These are phyloP conservation scores for Trametes cingulata DNA, from an alignment of 768 basidiomycete species.

Conservation along the genomic window DNA sequence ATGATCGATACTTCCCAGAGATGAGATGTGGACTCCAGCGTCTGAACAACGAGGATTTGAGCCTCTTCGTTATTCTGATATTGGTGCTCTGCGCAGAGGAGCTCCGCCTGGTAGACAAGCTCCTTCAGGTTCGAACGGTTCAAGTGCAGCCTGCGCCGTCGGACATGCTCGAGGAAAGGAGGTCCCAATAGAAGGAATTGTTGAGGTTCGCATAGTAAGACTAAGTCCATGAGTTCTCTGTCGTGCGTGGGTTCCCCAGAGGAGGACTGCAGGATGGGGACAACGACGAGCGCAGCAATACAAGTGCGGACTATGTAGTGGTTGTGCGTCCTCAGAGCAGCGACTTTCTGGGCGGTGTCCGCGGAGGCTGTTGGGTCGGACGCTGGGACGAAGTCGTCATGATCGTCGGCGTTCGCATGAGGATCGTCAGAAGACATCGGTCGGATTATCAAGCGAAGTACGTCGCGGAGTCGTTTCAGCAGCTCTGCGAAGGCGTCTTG, in stretches of 20 bases:
- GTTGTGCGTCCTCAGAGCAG: background rate
- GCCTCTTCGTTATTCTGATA: conserved; percentile 55
- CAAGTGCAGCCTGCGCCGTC: conserved; percentile 56
- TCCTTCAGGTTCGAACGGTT: conserved; percentile 48
- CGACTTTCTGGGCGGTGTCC: background rate
- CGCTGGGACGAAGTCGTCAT: conserved; percentile 61
- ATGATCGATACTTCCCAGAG: conserved; percentile 50
- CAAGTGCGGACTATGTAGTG: conserved; percentile 51
- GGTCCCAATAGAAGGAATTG: conserved; percentile 62
- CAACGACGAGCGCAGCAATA: conserved; percentile 58
- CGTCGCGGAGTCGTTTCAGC: conserved; percentile 38
- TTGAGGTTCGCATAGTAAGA: conserved; percentile 49
- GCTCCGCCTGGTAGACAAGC: conserved; percentile 55
- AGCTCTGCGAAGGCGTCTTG: conserved; percentile 46
- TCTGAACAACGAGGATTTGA: conserved; percentile 54
- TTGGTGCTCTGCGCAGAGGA: conserved; percentile 53
- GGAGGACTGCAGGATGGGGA: conserved; percentile 62
- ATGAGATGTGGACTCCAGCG: conserved; percentile 64
- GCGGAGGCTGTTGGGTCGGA: conserved; percentile 6
- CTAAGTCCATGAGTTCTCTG: conserved; percentile 54
- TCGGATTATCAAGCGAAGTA: conserved; percentile 44
- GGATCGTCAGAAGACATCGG: conserved; percentile 25
- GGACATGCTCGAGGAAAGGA: conserved; percentile 55
- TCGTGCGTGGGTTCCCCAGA: conserved; percentile 63
- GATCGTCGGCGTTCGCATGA: conserved; percentile 42